Evolutionary conservation across 257 asterid species (phyloP).

Genomic region (Scutellaria minor): DNA sequence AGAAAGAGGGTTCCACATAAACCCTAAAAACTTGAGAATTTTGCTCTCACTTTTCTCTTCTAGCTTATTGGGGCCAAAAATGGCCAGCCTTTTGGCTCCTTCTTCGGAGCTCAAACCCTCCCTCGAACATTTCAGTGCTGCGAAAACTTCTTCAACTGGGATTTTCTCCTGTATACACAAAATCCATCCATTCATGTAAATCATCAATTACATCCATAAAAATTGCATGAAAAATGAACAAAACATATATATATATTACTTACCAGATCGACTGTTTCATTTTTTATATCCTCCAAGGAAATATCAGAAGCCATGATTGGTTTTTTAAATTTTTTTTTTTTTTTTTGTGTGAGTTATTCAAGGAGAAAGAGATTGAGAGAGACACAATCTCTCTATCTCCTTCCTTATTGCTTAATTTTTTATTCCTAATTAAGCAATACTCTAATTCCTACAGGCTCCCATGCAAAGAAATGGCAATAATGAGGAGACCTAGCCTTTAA

Average conservation of each 20-base stretch:
- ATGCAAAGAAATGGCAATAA: conserved; percentile 28
- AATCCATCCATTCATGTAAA: not conserved
- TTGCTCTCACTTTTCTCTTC: conserved; percentile 61
- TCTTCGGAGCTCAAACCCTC: conserved; percentile 50
- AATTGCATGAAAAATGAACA: not conserved
- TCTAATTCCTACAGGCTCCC: conserved; percentile 28
- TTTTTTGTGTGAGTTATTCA: not conserved
- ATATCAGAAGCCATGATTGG: conserved; percentile 51
- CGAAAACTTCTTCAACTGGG: conserved; percentile 54
- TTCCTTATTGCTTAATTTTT: conserved; percentile 15
- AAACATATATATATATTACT: conserved; percentile 10
- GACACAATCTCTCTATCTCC: conserved; percentile 34
- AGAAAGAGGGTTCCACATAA: conserved; percentile 64
- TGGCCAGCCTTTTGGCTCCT: conserved; percentile 47
- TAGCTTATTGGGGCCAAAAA: conserved; percentile 53
- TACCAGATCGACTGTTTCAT: conserved; percentile 72
- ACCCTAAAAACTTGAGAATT: conserved; percentile 54
- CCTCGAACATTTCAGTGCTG: conserved; percentile 49
- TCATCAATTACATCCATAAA: too few species aligned
- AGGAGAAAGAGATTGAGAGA: conserved; percentile 54
- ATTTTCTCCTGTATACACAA: conserved; percentile 42
- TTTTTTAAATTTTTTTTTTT: not conserved
- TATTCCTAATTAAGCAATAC: not conserved
- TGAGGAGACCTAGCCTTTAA: conserved; percentile 7
- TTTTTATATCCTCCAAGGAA: conserved; percentile 61